phyloP scores from a whole-genome alignment of 169 alveolate genomes.

The Pseudocohnilembus persalinus region DNA sequence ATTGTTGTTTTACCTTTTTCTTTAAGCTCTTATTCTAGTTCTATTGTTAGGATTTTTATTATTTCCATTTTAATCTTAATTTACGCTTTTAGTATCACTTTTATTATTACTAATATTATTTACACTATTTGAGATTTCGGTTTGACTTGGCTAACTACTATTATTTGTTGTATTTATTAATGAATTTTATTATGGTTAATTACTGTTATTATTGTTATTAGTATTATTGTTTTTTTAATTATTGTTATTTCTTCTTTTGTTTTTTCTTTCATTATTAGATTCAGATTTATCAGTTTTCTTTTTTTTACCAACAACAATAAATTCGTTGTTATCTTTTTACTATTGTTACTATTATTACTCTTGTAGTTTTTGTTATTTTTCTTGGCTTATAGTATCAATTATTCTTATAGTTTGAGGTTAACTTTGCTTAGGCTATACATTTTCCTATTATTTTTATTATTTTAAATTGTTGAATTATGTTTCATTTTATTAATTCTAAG shows the following conservation, averaged over 20 bases:
- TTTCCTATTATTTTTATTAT: too few species aligned
- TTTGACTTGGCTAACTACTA: neutral
- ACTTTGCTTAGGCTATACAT: too few species aligned
- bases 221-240: neutral
- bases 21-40: too few species aligned
- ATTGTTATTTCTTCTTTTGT: neutral
- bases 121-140: neutral
- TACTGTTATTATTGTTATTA: neutral
- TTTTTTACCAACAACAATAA: neutral
- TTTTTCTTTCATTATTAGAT: neutral
- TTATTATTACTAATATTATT: neutral
- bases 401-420: too few species aligned
- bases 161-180: neutral
- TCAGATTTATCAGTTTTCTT: neutral
- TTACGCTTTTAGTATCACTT: neutral
- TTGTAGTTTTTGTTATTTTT: neutral
- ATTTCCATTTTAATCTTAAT: too few species aligned
- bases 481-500: too few species aligned
- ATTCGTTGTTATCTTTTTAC: neutral
- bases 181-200: neutral
- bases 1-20: too few species aligned
- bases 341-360: too few species aligned
- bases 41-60: too few species aligned
- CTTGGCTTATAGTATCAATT: too few species aligned
- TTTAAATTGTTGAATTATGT: too few species aligned